Base-by-base conservation (phyloP, 2,329 filamentous ascomycete species). In the Tolypocladium tundrense region DNA sequence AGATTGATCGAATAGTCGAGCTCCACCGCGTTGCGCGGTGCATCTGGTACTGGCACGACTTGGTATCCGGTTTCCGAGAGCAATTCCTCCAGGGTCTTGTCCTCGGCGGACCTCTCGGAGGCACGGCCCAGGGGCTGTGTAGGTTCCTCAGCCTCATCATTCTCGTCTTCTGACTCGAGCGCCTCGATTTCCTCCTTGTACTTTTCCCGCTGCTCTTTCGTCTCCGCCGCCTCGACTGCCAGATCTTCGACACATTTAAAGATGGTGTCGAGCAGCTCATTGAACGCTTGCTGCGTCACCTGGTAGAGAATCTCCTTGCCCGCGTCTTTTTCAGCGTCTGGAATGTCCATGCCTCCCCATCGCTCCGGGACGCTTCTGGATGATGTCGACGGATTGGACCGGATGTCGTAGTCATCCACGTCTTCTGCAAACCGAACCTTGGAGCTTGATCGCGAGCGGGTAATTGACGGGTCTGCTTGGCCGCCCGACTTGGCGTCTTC, bases 281-380 rank as follows among this genome's bases (percentile, higher is more conserved):
- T 97, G 74, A 96, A 90, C 0, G 91, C 72, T 71, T 96, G 88
- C 70, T 97, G 91, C 0, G 90, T 91, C 39, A 95, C 86, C 69
- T 96, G 90, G 67, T 96, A 97, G 1, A 97, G 76, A 4, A 97
- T 88, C 68, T 97, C 91, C 64, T 88, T 90, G 42, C 90, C 91
- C 7, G 90, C 86, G 69, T 96, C 91, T 59, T 82, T 82, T 70
- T 96, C 91, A 1, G 88, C 86, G 63, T 89, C 85, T 1, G 89
- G 88, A 19, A 95, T 86, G 56, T 91, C 88, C 70, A 90, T 87
- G 21, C 87, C 87, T 54, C 87, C 87, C 86, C 87, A 91, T 58
- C 87, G 80, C 69, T 92, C 87, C 14, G 88, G 84, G 10, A 88
- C 79, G 66, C 83, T 88, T 52, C 85, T 78, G 4, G 88, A 91